phyloP scores from a whole-genome alignment of 2,329 filamentous ascomycete species.

The Dactylellina sp. region DNA sequence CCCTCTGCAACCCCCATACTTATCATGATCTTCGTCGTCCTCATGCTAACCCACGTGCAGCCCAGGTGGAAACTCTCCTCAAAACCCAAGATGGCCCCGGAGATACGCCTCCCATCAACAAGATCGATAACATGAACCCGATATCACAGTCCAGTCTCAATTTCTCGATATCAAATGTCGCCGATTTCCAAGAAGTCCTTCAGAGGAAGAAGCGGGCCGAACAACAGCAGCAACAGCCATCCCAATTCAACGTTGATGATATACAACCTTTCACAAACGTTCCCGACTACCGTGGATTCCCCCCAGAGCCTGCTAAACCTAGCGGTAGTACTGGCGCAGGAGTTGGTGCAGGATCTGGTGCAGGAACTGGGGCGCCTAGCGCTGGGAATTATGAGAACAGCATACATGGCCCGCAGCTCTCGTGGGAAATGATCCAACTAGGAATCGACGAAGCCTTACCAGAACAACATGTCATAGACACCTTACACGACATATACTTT shows the following conservation, averaged over 20 bases:
- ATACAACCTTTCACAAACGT: conserved; percentile 34
- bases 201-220: conserved; percentile 26
- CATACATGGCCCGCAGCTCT: conserved; percentile 71
- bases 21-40: conserved; percentile 58
- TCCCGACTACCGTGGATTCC: conserved; percentile 37
- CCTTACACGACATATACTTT: conserved; percentile 88
- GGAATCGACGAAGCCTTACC: conserved; percentile 86
- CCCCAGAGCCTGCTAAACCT: conserved; percentile 44
- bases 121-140: conserved; percentile 42
- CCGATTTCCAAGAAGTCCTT: conserved; percentile 33
- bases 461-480: conserved; percentile 81
- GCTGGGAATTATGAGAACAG: conserved; percentile 68
- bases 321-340: neutral
- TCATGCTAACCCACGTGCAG: conserved; percentile 65
- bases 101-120: conserved; percentile 31
- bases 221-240: conserved; percentile 12
- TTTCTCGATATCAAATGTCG: conserved; percentile 40
- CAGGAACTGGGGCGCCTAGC: conserved; percentile 63
- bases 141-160: conserved; percentile 32
- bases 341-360: neutral
- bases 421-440: conserved; percentile 86
- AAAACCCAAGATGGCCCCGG: conserved; percentile 75
- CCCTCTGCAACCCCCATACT: conserved; percentile 6
- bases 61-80: conserved; percentile 91
- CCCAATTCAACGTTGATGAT: conserved; percentile 35